These are phyloP conservation scores for Suillus hirtellus DNA, from an alignment of 768 basidiomycete genomes.

Conservation along the genomic window DNA sequence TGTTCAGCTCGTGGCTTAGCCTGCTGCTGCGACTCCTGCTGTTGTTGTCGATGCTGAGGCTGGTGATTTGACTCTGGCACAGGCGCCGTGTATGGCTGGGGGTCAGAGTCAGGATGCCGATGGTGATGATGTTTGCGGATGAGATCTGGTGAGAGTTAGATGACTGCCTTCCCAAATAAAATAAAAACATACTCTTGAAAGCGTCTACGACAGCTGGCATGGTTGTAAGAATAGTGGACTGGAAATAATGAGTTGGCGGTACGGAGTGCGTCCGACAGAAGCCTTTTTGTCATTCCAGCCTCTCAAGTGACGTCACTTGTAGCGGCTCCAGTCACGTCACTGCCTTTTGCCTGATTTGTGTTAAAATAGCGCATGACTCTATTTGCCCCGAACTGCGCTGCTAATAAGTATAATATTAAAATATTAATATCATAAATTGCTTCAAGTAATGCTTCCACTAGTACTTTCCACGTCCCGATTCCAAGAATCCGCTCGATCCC, in stretches of 20 bases:
- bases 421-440: conserved; percentile 13
- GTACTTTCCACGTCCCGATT: conserved; percentile 33
- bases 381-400: neutral
- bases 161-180: conserved; percentile 12
- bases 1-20: conserved; percentile 31
- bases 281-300: conserved; percentile 32
- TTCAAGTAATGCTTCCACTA: conserved; percentile 11
- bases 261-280: conserved; percentile 13
- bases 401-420: conserved; percentile 1
- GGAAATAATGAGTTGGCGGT: conserved; percentile 3
- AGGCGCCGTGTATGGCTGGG: conserved; percentile 24
- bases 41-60: conserved; percentile 33
- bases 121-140: conserved; percentile 76
- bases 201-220: conserved; percentile 84
- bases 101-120: conserved; percentile 38
- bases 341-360: conserved; percentile 15
- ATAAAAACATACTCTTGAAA: conserved; percentile 70
- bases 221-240: conserved; percentile 12
- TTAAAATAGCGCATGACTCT: neutral
- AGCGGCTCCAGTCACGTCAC: conserved; percentile 11
- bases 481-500: conserved; percentile 41
- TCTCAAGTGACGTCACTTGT: conserved; percentile 35
- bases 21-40: conserved; percentile 35
- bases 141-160: conserved; percentile 51
- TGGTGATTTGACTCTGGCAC: conserved; percentile 23